Evolutionary conservation across 1,284 basidiomycete genomes (phyloP).

Genomic region (Rhodofomes roseus): DNA sequence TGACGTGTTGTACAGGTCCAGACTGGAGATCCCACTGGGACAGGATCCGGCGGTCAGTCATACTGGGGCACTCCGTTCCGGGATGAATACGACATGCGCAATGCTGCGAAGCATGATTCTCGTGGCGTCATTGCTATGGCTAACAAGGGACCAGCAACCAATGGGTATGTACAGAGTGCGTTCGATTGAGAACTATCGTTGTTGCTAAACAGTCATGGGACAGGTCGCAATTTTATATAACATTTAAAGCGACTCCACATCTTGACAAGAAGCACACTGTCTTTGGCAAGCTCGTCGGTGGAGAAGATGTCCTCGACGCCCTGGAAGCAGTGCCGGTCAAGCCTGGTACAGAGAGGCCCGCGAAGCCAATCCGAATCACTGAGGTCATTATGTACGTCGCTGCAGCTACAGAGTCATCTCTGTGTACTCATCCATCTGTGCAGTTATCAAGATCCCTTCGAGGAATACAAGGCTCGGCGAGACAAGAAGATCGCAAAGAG

Average conservation of each 20-base stretch:
- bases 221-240: conserved; percentile 89
- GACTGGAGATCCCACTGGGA: conserved; percentile 96
- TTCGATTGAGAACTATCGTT: background rate
- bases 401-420: background rate
- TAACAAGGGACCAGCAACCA: conserved; percentile 84
- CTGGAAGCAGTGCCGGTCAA: conserved; percentile 82
- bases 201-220: background rate
- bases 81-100: conserved; percentile 86
- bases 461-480: conserved; percentile 76
- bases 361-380: conserved; percentile 77
- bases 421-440: background rate
- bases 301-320: conserved; percentile 84
- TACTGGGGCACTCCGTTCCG: conserved; percentile 95
- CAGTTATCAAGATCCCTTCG: conserved; percentile 83
- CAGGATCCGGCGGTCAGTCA: conserved; percentile 90
- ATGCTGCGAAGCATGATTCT: conserved; percentile 80
- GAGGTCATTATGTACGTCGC: conserved; percentile 69
- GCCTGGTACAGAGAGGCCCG: conserved; percentile 82
- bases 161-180: conserved; percentile 51
- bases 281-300: conserved; percentile 95
- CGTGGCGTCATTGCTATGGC: conserved; percentile 88
- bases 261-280: conserved; percentile 90
- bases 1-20: conserved; percentile 59
- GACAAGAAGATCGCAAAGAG: conserved; percentile 70
- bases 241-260: conserved; percentile 79